These are phyloP conservation scores for Trifolium fragiferum DNA, from an alignment of 306 rosid genomes.

Conservation along the genomic window DNA sequence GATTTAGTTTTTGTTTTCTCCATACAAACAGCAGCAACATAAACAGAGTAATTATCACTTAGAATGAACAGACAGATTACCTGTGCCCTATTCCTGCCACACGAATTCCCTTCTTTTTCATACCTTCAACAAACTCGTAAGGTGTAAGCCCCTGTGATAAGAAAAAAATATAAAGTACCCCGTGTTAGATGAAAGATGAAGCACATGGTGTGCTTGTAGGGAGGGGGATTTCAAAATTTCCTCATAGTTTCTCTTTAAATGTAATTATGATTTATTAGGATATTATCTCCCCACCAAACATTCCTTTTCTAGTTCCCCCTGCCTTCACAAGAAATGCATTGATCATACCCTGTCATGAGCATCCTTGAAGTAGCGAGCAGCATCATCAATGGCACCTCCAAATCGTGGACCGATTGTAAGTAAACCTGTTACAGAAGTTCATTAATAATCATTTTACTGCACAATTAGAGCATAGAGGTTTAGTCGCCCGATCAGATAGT, in stretches of 20 bases:
- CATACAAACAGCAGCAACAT: conserved; percentile 24
- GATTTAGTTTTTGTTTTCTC: neutral
- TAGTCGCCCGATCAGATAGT: conserved; percentile 21
- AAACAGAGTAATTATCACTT: conserved; percentile 25
- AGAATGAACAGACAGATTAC: conserved; percentile 45
- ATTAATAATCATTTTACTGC: conserved; percentile 41
- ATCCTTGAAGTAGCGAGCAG: conserved; percentile 99
- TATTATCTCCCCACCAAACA: conserved; percentile 9
- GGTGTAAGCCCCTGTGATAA: conserved; percentile 85
- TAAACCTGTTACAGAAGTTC: conserved; percentile 75
- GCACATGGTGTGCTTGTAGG: conserved; percentile 2
- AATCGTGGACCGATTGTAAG: conserved; percentile 99
- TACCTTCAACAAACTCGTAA: conserved; percentile 89
- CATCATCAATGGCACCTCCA: conserved; percentile 99
- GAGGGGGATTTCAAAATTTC: conserved; percentile 2
- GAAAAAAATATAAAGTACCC: conserved; percentile 33
- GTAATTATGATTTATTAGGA: neutral
- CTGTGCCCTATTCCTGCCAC: conserved; percentile 99
- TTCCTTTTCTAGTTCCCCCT: conserved; percentile 11
- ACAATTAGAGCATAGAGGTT: conserved; percentile 14
- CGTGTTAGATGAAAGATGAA: conserved; percentile 37
- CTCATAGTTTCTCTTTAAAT: neutral
- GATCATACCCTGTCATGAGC: conserved; percentile 83
- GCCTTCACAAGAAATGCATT: conserved; percentile 30
- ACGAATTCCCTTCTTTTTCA: conserved; percentile 98